Conservation (phyloP, 2,329 filamentous ascomycete species). For the Hypoxylon sp. region DNA sequence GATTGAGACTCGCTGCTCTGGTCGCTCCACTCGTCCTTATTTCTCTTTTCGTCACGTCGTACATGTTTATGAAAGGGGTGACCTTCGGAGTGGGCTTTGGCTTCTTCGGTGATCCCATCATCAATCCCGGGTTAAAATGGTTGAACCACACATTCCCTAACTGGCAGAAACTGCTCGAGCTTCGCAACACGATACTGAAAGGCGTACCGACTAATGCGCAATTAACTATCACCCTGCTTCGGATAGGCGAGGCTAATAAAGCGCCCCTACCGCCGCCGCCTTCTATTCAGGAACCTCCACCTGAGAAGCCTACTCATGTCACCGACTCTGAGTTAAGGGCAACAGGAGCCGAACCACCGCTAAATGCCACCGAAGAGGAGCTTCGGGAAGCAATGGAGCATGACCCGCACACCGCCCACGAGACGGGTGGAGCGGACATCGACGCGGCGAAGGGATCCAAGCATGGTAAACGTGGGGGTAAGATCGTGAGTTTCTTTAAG, state of each 20-base stretch:
- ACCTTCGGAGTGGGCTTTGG: slow-evolving; percentile 77
- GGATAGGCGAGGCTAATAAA: slow-evolving; percentile 84
- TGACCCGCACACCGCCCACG: slow-evolving; percentile 52
- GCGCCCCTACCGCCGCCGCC: slow-evolving; percentile 76
- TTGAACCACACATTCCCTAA: slow-evolving; percentile 72
- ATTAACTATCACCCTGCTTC: slow-evolving; percentile 81
- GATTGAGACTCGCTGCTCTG: slow-evolving; percentile 65
- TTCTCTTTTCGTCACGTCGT: slow-evolving; percentile 67
- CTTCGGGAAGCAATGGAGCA: slow-evolving; percentile 71
- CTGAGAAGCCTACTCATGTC: slow-evolving; percentile 51
- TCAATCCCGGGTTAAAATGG: slow-evolving; percentile 68
- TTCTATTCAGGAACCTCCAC: slow-evolving; percentile 51
- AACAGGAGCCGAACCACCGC: slow-evolving; percentile 58
- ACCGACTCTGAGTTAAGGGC: slow-evolving; percentile 64
- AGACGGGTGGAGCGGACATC: slow-evolving; percentile 59
- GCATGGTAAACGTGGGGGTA: slow-evolving; percentile 55
- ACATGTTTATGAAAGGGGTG: slow-evolving; percentile 72
- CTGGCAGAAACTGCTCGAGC: slow-evolving; percentile 80
- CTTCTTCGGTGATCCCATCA: slow-evolving; percentile 84
- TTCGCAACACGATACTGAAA: slow-evolving; percentile 81
- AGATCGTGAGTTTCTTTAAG: slow-evolving; percentile 74
- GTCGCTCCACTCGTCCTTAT: slow-evolving; percentile 64
- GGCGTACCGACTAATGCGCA: slow-evolving; percentile 90
- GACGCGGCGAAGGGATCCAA: slow-evolving; percentile 58
- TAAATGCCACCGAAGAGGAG: slow-evolving; percentile 73